A percentile compares a stretch with the other conserved stretches of the same genome.
Conservation (phyloP, 2,329 filamentous ascomycete genomes). For the Paecilomyces formosus region DNA sequence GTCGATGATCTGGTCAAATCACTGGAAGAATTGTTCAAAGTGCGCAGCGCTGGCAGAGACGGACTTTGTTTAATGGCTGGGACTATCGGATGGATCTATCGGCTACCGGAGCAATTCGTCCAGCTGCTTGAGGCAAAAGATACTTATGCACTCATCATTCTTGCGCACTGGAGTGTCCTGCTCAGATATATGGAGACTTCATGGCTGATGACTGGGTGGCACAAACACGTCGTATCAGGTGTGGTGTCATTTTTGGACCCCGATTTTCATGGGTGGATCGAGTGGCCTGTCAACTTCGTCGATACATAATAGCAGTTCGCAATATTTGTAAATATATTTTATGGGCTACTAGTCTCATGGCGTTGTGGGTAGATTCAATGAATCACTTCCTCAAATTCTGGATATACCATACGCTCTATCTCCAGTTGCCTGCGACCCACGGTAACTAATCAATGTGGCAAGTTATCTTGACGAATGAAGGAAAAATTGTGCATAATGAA, state of each 20-base stretch:
- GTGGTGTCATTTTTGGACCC: conserved; percentile 11
- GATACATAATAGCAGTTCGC: background rate
- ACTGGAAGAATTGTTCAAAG: background rate
- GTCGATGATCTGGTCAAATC: background rate
- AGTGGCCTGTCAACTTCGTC: background rate
- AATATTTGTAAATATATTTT: background rate
- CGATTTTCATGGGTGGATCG: conserved; percentile 16
- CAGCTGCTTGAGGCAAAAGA: conserved; percentile 18
- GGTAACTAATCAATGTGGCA: no score
- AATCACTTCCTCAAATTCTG: background rate
- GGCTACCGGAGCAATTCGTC: background rate
- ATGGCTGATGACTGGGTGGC: conserved; percentile 29
- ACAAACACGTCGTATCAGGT: conserved; percentile 23
- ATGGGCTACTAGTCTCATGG: background rate
- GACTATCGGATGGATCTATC: background rate
- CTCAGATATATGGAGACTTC: conserved; percentile 20
- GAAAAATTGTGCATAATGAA: no score
- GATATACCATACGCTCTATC: background rate
- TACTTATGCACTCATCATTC: conserved; percentile 16
- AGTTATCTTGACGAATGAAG: no score
- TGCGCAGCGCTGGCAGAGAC: background rate
- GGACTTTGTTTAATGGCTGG: background rate
- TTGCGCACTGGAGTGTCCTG: conserved; percentile 24
- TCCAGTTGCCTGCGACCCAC: no score
- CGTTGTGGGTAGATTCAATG: background rate